Conservation (phyloP, 257 asterid genomes). For the Phtheirospermum japonicum region DNA sequence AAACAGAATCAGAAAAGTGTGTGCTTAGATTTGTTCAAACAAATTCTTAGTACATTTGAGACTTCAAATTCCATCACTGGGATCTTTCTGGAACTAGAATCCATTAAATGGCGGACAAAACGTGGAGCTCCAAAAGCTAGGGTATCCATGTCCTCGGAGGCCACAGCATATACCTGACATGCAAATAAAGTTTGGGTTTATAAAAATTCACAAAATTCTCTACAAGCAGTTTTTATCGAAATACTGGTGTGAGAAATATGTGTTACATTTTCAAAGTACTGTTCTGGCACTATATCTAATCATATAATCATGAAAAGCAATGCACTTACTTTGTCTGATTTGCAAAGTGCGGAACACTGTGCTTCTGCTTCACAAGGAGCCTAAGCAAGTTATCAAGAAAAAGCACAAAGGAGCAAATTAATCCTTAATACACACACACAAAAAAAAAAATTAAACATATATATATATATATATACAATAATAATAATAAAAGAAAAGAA, state of each 20-base stretch:
- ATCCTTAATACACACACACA: constrained; percentile 1
- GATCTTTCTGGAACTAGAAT: constrained; percentile 81
- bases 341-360: constrained; percentile 91
- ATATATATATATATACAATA: too few species aligned
- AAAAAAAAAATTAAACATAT: too few species aligned
- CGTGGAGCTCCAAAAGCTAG: constrained; percentile 88
- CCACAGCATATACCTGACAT: constrained; percentile 87
- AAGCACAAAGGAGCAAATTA: constrained; percentile 20
- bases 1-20: constrained; percentile 23
- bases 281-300: too few species aligned
- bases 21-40: constrained; percentile 17
- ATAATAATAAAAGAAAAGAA: too few species aligned
- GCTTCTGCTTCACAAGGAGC: constrained; percentile 99
- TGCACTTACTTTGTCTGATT: constrained; percentile 58
- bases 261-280: neutral
- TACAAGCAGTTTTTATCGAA: neutral
- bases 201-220: neutral
- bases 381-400: constrained; percentile 35
- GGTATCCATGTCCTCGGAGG: constrained; percentile 99
- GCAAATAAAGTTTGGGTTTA: constrained; percentile 14
- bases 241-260: neutral
- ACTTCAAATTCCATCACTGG: constrained; percentile 92
- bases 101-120: constrained; percentile 94
- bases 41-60: constrained; percentile 50
- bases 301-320: constrained; percentile 2